A percentile compares a stretch with the other conserved stretches of the same genome.
Evolutionary conservation across 2,329 filamentous ascomycete species (phyloP).

Genomic region (Hortaea werneckii): DNA sequence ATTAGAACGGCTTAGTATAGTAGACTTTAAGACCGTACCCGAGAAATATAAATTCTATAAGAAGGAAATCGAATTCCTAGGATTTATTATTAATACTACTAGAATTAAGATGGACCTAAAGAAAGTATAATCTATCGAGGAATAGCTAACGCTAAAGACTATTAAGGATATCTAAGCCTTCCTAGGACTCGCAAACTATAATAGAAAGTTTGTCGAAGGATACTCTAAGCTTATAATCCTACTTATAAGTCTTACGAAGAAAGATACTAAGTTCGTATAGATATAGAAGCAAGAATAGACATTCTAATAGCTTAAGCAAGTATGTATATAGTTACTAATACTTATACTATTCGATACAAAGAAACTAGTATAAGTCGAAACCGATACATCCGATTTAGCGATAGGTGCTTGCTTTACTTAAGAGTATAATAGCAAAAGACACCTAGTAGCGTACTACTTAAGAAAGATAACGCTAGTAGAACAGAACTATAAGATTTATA

Average conservation of each 20-base stretch:
- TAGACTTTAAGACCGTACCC: slow-evolving; percentile 6
- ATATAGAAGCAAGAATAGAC: background rate
- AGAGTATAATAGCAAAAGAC: background rate
- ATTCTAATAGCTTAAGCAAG: slow-evolving; percentile 4
- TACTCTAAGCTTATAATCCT: slow-evolving; percentile 6
- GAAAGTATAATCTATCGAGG: slow-evolving; percentile 17
- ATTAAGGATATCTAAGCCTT: slow-evolving; percentile 16
- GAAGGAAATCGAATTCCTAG: slow-evolving; percentile 21
- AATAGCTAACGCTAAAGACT: slow-evolving; percentile 14
- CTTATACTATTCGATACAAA: slow-evolving; percentile 6
- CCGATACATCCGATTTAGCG: background rate
- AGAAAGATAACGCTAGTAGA: slow-evolving; percentile 15
- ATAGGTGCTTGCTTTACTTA: slow-evolving; percentile 3
- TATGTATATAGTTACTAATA: slow-evolving; percentile 1
- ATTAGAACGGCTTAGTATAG: slow-evolving; percentile 12
- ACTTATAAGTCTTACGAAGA: slow-evolving; percentile 7
- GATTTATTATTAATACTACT: slow-evolving; percentile 19
- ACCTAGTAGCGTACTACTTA: slow-evolving; percentile 16
- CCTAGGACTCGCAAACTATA: slow-evolving; percentile 9
- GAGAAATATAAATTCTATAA: slow-evolving; percentile 25
- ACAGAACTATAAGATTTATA: slow-evolving; percentile 27
- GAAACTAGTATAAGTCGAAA: slow-evolving; percentile 3
- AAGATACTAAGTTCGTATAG: slow-evolving; percentile 8
- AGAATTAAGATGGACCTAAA: slow-evolving; percentile 18
- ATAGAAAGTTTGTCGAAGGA: slow-evolving; percentile 7